Evolutionary conservation across 371 early-diverging fungal genomes (phyloP), one percentile per base, ranked within the genome.

Genomic region (Mucor circinelloides): DNA sequence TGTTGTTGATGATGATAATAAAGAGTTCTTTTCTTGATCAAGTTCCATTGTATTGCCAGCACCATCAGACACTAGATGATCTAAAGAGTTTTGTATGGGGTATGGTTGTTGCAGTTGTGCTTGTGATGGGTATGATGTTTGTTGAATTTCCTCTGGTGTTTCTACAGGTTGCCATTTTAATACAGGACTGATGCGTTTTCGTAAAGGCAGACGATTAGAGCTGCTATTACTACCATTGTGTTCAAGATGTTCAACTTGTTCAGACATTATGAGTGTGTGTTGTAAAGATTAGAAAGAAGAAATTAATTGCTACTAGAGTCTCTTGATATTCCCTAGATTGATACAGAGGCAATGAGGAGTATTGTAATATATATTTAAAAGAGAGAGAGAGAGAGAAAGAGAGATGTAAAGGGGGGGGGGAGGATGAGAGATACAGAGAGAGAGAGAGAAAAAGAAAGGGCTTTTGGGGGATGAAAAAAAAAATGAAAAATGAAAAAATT

Each of bases 161-260:
- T 75, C 76, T 57, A 75, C 76, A 19, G 76, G 70, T 34, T 72
- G 73, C 70, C 76, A 75, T 72, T 75, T 69, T 40, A 75, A 63
- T 17, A 72, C 61, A 25, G 76, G 76, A 21, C 58, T 38, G 15
- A 75, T 64, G 27, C 76, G 72, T 60, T 75, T 75, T 67, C 76
- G 66, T 60, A 75, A 44, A n/a, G 76, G 76, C 50, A 75, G 54
- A 19, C 70, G 76, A 15, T 61, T 68, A 2, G 67, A 25, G 32
- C 50, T 64, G 19, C 31, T 52, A 13, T 9, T 28, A n/a, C 23
- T 58, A 6, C 23, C 15, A 27, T 40, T 63, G n/a, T 64, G 25
- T n/a, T 66, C 69, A 63, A 69, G 46, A 19, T 65, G 64, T 62
- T 62, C 58, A 36, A 58, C 38, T 38, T 36, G 58, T 25, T 58